Evolutionary conservation across 306 rosid genomes (phyloP).

Genomic region (Calophaca sinica): DNA sequence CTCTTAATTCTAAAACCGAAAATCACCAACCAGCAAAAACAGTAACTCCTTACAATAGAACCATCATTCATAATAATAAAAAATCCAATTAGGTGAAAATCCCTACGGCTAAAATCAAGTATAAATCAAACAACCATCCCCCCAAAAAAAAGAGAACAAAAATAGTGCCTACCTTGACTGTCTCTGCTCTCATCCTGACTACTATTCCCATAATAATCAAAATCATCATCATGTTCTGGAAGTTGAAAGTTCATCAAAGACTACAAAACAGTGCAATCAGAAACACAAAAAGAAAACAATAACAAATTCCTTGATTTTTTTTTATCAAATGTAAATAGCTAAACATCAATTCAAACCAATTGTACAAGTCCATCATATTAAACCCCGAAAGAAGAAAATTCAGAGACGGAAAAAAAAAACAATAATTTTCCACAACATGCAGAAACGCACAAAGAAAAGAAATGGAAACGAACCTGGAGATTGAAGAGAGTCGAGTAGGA

Average conservation of each 20-base stretch:
- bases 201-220: slow-evolving; percentile 92
- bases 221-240: slow-evolving; percentile 88
- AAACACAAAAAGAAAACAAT: slow-evolving; percentile 20
- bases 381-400: neutral
- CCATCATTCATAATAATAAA: slow-evolving; percentile 35
- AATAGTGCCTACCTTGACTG: slow-evolving; percentile 72
- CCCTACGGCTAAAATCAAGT: slow-evolving; percentile 18
- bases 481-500: slow-evolving; percentile 79
- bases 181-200: slow-evolving; percentile 99
- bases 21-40: slow-evolving; percentile 32
- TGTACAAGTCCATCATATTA: slow-evolving; percentile 28
- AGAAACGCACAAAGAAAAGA: slow-evolving; percentile 2
- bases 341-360: slow-evolving; percentile 34
- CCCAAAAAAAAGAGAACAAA: neutral
- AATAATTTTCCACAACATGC: slow-evolving; percentile 9
- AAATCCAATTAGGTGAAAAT: slow-evolving; percentile 32
- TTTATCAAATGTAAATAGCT: neutral
- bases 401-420: neutral
- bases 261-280: slow-evolving; percentile 66
- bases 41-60: neutral
- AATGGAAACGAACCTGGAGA: slow-evolving; percentile 66
- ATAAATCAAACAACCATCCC: neutral
- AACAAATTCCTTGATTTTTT: slow-evolving; percentile 21
- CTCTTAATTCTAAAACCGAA: slow-evolving; percentile 21
- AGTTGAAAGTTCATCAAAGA: slow-evolving; percentile 94